Percentiles rank a stretch among this genome's conserved stretches.
Conservation (phyloP, 2,329 filamentous ascomycete species). For the Alternaria arbusti region DNA sequence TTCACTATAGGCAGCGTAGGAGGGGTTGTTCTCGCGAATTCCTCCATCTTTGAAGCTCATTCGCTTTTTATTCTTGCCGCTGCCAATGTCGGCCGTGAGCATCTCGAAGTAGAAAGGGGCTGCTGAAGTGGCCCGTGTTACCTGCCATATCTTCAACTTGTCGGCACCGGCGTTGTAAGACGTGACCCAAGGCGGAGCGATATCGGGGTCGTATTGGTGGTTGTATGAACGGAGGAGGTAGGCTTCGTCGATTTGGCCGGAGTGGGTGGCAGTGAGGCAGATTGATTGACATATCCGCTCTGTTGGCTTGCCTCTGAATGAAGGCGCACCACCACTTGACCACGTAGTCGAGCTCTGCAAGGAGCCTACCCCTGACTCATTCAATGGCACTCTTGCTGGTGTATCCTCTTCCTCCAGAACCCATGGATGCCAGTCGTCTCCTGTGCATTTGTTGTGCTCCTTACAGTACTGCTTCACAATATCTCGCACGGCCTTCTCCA, state of each 20-base stretch:
- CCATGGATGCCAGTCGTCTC: slow-evolving; percentile 56
- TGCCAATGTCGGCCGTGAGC: slow-evolving; percentile 52
- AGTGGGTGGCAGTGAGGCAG: slow-evolving; percentile 58
- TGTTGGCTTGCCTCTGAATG: slow-evolving; percentile 19
- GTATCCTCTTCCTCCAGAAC: slow-evolving; percentile 9
- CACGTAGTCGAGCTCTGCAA: slow-evolving; percentile 29
- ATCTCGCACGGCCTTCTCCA: slow-evolving; percentile 55
- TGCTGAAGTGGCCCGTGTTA: slow-evolving; percentile 60
- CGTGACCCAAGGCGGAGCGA: slow-evolving; percentile 54
- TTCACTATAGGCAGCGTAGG: slow-evolving; percentile 55
- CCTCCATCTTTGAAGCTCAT: slow-evolving; percentile 58
- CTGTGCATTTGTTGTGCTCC: slow-evolving; percentile 51
- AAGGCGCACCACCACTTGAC: slow-evolving; percentile 13
- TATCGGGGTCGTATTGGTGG: slow-evolving; percentile 51
- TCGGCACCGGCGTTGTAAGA: slow-evolving; percentile 57
- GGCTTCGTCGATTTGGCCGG: slow-evolving; percentile 55
- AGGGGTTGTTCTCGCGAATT: slow-evolving; percentile 59
- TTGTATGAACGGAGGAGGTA: slow-evolving; percentile 58
- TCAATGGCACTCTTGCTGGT: neutral
- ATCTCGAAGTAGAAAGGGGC: slow-evolving; percentile 61
- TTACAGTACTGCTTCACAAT: slow-evolving; percentile 55
- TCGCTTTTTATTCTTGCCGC: slow-evolving; percentile 38
- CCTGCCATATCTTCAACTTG: slow-evolving; percentile 58
- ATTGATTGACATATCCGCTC: slow-evolving; percentile 51
- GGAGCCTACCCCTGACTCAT: slow-evolving; percentile 8